phyloP scores from a whole-genome alignment of 352 stramenopile genomes.

The Phytophthora agathidicida region DNA sequence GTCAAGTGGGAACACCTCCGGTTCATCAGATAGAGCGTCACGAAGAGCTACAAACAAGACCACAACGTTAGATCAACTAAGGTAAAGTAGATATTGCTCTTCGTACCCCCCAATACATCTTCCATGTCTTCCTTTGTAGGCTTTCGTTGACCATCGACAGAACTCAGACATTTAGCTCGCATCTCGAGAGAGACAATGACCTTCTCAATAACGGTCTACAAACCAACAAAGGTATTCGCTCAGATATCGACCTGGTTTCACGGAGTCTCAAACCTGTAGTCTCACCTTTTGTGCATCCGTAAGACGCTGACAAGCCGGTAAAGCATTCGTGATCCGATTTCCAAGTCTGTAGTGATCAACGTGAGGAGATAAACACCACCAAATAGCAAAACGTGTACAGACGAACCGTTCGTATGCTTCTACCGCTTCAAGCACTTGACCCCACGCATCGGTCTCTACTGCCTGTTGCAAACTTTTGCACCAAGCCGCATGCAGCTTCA shows the following conservation, averaged over 20 bases:
- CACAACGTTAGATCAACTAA: neutral
- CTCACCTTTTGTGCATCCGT: slow-evolving; percentile 45
- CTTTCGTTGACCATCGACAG: slow-evolving; percentile 56
- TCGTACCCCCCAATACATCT: slow-evolving; percentile 55
- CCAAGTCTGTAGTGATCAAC: slow-evolving; percentile 36
- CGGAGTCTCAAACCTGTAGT: neutral
- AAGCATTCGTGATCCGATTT: slow-evolving; percentile 37
- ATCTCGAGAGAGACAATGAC: slow-evolving; percentile 55
- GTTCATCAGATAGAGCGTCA: slow-evolving; percentile 39
- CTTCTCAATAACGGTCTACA: slow-evolving; percentile 42
- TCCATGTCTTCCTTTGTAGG: slow-evolving; percentile 79
- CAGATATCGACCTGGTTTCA: neutral
- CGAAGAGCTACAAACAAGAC: slow-evolving; percentile 36
- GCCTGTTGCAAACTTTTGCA: slow-evolving; percentile 61
- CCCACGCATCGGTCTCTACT: slow-evolving; percentile 70
- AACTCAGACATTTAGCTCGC: slow-evolving; percentile 59
- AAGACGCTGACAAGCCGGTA: slow-evolving; percentile 51
- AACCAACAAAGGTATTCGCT: neutral
- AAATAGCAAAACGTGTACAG: neutral
- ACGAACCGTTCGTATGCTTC: slow-evolving; percentile 73
- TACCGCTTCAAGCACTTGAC: slow-evolving; percentile 77
- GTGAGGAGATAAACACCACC: slow-evolving; percentile 2
- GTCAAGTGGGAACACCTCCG: slow-evolving; percentile 48
- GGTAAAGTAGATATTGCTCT: neutral
- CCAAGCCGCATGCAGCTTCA: slow-evolving; percentile 60